Base-by-base conservation (phyloP, 257 asterid genomes). In the Thymus mandschuricus region DNA sequence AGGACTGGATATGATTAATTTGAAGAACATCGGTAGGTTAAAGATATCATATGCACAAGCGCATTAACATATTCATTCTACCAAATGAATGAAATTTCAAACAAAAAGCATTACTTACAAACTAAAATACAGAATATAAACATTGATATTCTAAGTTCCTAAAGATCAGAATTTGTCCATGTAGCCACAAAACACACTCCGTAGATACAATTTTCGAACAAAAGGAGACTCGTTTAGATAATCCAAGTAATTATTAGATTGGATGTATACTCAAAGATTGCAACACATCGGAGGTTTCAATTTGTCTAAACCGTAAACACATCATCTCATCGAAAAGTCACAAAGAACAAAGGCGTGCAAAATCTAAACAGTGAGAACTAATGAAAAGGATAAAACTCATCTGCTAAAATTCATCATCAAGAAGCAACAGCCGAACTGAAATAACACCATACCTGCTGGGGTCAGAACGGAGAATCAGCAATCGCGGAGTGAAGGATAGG, bases 401-500 rank as follows among this genome's bases (percentile, higher is more conserved):
- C n/a, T 34, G 56, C 64, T 40, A 45, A 10, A 46, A 31, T 60
- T 41, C 55, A 30, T 11, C 44, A 48, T 3, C 29, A 10, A 15
- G 57, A 50, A 50, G 21, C 10, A 6, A 54, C 13, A 8, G 60
- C 2, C 35, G 2, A 72, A 51, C 27, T 40, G 56, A 60, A 58
- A 3, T 28, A 15, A 69, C 35, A 56, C 49, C 28, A 48, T 66
- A 82, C 92, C 88, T 81, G 59, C 21, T 73, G 43, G 80, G 49
- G 70, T 77, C 60, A 55, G 70, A 68, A 33, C 44, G 61, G 78
- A 78, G 76, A 76, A 56, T 81, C 73, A 84, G 57, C 84, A 84
- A 77, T 72, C 75, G 81, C 41, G 80, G 75, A 79, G 82, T 44
- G 3, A 66, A 12, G 27, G 57, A 65, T n/a, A 56, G 64, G 44